Evolutionary conservation across 257 asterid species (phyloP).

Genomic region (Solanum sitiens): DNA sequence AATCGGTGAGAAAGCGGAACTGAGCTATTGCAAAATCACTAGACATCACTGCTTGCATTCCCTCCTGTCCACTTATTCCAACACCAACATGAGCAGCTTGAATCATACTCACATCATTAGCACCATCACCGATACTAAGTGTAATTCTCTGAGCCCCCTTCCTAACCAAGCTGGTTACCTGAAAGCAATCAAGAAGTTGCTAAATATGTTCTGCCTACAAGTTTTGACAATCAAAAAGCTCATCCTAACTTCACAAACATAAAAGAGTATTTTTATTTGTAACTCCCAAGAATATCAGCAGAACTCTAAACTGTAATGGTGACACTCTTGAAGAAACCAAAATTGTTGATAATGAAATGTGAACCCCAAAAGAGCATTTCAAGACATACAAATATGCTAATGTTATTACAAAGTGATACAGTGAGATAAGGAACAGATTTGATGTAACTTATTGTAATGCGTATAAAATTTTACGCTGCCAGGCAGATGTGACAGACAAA

Average conservation of each 20-base stretch:
- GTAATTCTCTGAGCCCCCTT: conserved; percentile 95
- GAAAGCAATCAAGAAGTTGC: conserved; percentile 13
- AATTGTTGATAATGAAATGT: neutral
- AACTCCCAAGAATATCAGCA: neutral
- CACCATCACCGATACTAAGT: conserved; percentile 98
- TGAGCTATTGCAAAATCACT: conserved; percentile 99
- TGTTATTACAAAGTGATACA: neutral
- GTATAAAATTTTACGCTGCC: neutral
- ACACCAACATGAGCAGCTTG: conserved; percentile 99
- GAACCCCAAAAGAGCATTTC: neutral
- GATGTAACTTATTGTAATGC: neutral
- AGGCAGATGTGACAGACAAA: neutral
- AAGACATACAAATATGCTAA: neutral
- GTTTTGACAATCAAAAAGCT: neutral
- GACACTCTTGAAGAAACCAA: neutral
- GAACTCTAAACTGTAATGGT: neutral
- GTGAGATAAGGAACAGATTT: neutral
- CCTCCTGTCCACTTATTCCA: conserved; percentile 99
- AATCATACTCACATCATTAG: conserved; percentile 98
- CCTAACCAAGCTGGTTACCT: conserved; percentile 95
- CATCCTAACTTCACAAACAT: neutral
- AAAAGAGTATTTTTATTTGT: neutral
- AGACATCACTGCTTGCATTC: conserved; percentile 99
- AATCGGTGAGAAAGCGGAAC: conserved; percentile 85
- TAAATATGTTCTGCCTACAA: neutral